Conservation (phyloP, 2,329 filamentous ascomycete genomes). For the Fusarium ramigenum region DNA sequence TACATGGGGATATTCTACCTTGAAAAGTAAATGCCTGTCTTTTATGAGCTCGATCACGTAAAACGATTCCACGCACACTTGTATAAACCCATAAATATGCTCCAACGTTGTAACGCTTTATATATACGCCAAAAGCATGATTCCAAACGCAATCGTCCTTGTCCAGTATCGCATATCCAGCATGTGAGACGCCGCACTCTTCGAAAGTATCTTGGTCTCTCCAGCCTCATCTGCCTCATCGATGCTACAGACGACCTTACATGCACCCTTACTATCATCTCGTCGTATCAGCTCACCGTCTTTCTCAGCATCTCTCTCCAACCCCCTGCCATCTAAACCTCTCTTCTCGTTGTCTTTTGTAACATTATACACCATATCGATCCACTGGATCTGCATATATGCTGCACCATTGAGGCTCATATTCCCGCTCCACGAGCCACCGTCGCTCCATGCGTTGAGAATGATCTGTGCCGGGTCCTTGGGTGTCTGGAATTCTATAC, state of each 20-base stretch:
- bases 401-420: conserved; percentile 62
- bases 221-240: conserved; percentile 46
- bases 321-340: not conserved
- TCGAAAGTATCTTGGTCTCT: conserved; percentile 36
- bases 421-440: conserved; percentile 67
- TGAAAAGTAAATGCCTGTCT: no score
- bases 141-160: not conserved
- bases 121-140: not conserved
- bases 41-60: not conserved
- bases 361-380: conserved; percentile 66
- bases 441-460: conserved; percentile 70
- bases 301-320: conserved; percentile 26
- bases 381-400: conserved; percentile 69
- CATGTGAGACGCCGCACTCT: conserved; percentile 34
- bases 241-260: conserved; percentile 47
- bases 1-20: not conserved
- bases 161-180: not conserved
- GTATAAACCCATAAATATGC: not conserved
- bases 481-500: conserved; percentile 65
- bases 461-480: conserved; percentile 61
- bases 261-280: conserved; percentile 35
- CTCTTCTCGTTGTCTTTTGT: conserved; percentile 36
- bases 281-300: conserved; percentile 48
- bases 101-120: not conserved
- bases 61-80: not conserved